Evolutionary conservation across 495 filamentous ascomycete genomes (phyloP).

Genomic region (Aspergillus nidulans): DNA sequence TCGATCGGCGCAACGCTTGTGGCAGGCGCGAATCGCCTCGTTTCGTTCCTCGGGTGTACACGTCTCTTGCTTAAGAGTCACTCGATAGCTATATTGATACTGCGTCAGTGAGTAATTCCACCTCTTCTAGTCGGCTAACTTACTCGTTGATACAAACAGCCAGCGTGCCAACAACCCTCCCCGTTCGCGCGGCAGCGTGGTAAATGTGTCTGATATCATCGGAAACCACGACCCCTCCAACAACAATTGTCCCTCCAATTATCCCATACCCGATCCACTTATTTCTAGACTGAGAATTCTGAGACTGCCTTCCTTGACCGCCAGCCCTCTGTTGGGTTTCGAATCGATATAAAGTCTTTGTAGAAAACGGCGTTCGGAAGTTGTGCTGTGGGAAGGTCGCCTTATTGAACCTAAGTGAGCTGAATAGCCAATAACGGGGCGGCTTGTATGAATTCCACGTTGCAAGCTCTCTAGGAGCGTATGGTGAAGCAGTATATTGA

Average conservation of each 20-base stretch:
- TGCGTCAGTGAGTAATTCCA: background rate
- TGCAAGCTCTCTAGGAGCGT: slow-evolving; percentile 4
- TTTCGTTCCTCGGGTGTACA: slow-evolving; percentile 57
- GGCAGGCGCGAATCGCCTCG: slow-evolving; percentile 72
- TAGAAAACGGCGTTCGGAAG: background rate
- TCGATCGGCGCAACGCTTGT: slow-evolving; percentile 86
- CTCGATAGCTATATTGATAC: slow-evolving; percentile 61
- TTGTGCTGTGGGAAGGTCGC: background rate
- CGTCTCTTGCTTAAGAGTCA: slow-evolving; percentile 63
- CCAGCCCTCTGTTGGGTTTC: slow-evolving; percentile 11
- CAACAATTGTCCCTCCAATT: slow-evolving; percentile 48
- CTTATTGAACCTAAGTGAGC: background rate
- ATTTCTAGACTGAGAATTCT: slow-evolving; percentile 20
- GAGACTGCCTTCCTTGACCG: slow-evolving; percentile 15
- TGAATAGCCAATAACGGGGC: background rate
- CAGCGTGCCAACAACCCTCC: slow-evolving; percentile 72
- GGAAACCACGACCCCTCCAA: slow-evolving; percentile 59
- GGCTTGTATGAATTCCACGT: slow-evolving; percentile 5
- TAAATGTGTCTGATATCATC: slow-evolving; percentile 71
- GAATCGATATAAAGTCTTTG: slow-evolving; percentile 17
- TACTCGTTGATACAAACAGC: slow-evolving; percentile 88
- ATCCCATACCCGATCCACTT: slow-evolving; percentile 44
- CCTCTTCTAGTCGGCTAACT: slow-evolving; percentile 26
- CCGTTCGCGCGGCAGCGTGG: slow-evolving; percentile 68
- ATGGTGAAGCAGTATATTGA: slow-evolving; percentile 21